Evolutionary conservation across 495 filamentous ascomycete species (phyloP).

Genomic region (Penicillium crystallinum): DNA sequence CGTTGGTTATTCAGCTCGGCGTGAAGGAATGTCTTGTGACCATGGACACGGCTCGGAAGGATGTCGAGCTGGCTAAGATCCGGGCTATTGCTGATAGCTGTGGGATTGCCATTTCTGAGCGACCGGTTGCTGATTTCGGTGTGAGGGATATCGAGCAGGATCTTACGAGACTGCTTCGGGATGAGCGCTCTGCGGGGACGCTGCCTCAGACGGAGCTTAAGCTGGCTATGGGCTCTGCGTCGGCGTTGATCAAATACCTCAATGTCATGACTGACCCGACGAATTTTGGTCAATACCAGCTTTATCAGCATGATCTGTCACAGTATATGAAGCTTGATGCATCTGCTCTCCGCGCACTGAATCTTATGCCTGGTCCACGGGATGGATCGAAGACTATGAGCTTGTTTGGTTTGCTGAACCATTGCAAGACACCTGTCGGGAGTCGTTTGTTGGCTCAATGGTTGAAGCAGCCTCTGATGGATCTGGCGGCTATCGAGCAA

Average conservation of each 20-base stretch:
- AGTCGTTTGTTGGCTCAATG: slow-evolving; percentile 90
- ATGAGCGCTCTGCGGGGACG: slow-evolving; percentile 70
- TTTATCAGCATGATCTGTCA: slow-evolving; percentile 94
- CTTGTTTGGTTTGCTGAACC: slow-evolving; percentile 87
- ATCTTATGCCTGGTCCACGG: slow-evolving; percentile 91
- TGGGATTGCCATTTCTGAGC: slow-evolving; percentile 80
- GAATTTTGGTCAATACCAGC: slow-evolving; percentile 94
- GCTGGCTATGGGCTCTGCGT: slow-evolving; percentile 92
- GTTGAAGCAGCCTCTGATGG: slow-evolving; percentile 98
- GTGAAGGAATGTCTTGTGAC: slow-evolving; percentile 90
- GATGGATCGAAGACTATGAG: slow-evolving; percentile 98
- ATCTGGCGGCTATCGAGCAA: slow-evolving; percentile 79
- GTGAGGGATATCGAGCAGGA: slow-evolving; percentile 96
- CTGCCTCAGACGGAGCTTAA: slow-evolving; percentile 90
- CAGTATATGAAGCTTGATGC: slow-evolving; percentile 99
- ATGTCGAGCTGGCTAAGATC: slow-evolving; percentile 85
- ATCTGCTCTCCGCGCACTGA: slow-evolving; percentile 86
- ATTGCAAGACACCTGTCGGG: slow-evolving; percentile 94
- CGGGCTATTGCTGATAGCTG: slow-evolving; percentile 84
- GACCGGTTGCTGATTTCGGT: slow-evolving; percentile 71
- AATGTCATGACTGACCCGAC: slow-evolving; percentile 81
- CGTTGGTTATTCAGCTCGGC: slow-evolving; percentile 89
- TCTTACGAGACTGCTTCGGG: slow-evolving; percentile 75
- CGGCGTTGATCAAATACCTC: slow-evolving; percentile 94
- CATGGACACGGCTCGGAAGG: slow-evolving; percentile 69